Percentiles rank a stretch among this genome's conserved stretches.
Evolutionary conservation across 257 asterid genomes (phyloP).

Genomic region (Nicotiana paniculata): DNA sequence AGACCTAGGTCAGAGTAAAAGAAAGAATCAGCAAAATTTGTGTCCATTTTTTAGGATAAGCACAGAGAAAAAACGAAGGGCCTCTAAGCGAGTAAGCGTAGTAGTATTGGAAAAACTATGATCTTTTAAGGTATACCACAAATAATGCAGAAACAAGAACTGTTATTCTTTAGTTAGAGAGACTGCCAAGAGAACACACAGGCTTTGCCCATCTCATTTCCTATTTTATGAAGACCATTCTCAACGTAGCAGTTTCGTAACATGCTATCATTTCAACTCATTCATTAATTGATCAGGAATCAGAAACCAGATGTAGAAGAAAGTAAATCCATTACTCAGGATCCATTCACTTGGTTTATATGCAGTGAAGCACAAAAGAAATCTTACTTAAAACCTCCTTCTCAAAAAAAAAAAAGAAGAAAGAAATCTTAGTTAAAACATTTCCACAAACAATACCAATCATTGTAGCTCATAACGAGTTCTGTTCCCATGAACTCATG

Average conservation of each 20-base stretch:
- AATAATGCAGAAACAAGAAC: neutral
- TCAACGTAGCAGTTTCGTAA: neutral
- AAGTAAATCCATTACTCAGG: neutral
- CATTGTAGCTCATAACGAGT: neutral
- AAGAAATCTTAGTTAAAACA: neutral
- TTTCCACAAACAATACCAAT: neutral
- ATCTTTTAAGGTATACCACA: neutral
- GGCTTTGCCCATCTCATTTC: neutral
- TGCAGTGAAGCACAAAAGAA: neutral
- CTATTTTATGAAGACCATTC: conserved; percentile 1
- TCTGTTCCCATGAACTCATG: neutral
- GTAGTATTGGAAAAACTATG: neutral
- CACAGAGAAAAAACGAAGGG: neutral
- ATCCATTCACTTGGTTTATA: neutral
- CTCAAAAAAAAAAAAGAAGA: neutral
- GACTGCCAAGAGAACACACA: neutral
- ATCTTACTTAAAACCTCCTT: neutral
- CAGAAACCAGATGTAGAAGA: neutral
- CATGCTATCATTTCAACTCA: neutral
- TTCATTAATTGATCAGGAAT: neutral
- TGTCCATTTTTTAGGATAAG: neutral
- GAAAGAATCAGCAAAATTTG: neutral
- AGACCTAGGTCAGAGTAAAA: conserved; percentile 41
- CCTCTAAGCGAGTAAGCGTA: neutral
- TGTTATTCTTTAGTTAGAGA: neutral